A percentile compares a stretch with the other conserved stretches of the same genome.
Evolutionary conservation across 129 eudicot species (phyloP).

Genomic region (Saussurea involucrata): DNA sequence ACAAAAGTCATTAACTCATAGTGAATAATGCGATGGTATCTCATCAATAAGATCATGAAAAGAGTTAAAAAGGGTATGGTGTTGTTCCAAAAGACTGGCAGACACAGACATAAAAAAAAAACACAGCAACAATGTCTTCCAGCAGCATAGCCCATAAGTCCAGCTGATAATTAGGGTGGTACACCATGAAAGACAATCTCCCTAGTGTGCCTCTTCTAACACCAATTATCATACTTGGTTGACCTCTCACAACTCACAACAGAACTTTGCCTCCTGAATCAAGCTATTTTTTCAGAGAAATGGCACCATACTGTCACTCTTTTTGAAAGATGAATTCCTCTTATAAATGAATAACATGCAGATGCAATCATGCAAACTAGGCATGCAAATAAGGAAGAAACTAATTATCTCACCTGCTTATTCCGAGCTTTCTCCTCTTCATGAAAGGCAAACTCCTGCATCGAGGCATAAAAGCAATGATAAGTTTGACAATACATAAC

Average conservation of each 20-base stretch:
- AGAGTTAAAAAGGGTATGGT: no score
- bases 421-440: constrained; percentile 43
- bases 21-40: no score
- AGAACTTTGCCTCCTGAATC: background rate
- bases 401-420: constrained; percentile 38
- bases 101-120: no score
- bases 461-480: background rate
- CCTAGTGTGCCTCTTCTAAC: background rate
- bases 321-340: background rate
- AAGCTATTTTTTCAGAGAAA: background rate
- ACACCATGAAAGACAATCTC: background rate
- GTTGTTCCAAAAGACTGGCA: no score
- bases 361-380: constrained; percentile 1
- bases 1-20: background rate
- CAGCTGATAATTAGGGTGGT: no score
- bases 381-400: background rate
- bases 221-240: background rate
- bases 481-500: background rate
- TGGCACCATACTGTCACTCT: no score
- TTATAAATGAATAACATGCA: background rate
- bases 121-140: no score
- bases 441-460: constrained; percentile 46
- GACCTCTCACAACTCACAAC: background rate
- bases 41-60: no score
- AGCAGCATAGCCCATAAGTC: no score